Percentiles rank a stretch among this genome's conserved stretches.
phyloP scores from a whole-genome alignment of 1,139 yeast species.

The Blastobotrys capitulatus region DNA sequence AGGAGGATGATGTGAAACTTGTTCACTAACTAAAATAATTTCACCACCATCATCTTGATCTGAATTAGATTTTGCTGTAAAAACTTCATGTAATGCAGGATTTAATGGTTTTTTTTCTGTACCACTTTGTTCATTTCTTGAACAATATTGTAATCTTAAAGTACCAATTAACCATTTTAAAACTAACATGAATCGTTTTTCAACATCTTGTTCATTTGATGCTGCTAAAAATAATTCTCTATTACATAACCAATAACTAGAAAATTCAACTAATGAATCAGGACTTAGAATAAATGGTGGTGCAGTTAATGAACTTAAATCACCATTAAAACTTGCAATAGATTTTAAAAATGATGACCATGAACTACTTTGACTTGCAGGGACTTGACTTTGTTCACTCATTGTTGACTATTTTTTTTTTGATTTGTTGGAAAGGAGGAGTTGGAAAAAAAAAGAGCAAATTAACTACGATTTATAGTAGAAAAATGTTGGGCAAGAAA shows the following conservation, averaged over 20 bases:
- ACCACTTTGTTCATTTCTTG: slow-evolving; percentile 85
- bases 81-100: slow-evolving; percentile 90
- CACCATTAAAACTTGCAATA: slow-evolving; percentile 91
- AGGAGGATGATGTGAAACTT: slow-evolving; percentile 95
- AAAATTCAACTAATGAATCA: slow-evolving; percentile 80
- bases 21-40: slow-evolving; percentile 75
- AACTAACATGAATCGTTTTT: slow-evolving; percentile 69
- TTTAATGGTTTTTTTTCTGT: slow-evolving; percentile 93
- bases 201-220: slow-evolving; percentile 41
- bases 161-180: slow-evolving; percentile 90
- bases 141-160: slow-evolving; percentile 86
- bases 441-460: not conserved
- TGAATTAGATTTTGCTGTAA: slow-evolving; percentile 77
- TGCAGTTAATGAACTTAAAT: slow-evolving; percentile 86
- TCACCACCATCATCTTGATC: slow-evolving; percentile 49
- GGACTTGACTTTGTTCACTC: slow-evolving; percentile 11
- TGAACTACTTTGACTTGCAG: slow-evolving; percentile 21
- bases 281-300: slow-evolving; percentile 97
- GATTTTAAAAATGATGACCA: slow-evolving; percentile 62
- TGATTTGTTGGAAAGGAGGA: slow-evolving; percentile 5
- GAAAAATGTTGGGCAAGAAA: no score
- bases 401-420: slow-evolving; percentile 4
- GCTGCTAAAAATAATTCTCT: slow-evolving; percentile 79
- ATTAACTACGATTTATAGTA: no score
- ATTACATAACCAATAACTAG: slow-evolving; percentile 80